Conservation (phyloP, 2,329 filamentous ascomycete species). For the Pseudocercospora fuligena region DNA sequence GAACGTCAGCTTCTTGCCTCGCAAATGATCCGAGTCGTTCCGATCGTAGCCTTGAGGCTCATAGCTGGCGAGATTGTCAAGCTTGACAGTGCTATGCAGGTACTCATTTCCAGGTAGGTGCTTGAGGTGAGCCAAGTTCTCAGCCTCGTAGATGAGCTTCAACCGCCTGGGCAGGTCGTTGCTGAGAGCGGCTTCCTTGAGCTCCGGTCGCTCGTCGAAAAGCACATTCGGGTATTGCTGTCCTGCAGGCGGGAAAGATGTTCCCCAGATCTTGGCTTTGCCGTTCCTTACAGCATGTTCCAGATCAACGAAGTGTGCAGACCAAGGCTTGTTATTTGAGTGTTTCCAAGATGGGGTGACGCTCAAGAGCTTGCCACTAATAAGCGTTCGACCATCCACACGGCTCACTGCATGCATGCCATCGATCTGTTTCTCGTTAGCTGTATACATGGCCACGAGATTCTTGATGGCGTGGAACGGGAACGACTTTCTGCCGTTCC, state of each 20-base stretch:
- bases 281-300: neutral
- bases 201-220: constrained; percentile 3
- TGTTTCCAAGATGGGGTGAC: neutral
- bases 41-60: neutral
- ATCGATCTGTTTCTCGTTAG: constrained; percentile 38
- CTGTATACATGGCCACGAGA: constrained; percentile 33
- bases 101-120: constrained; percentile 1
- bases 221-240: constrained; percentile 6
- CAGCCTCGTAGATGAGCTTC: constrained; percentile 20
- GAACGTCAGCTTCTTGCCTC: constrained; percentile 31
- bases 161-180: constrained; percentile 18
- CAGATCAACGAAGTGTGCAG: constrained; percentile 10
- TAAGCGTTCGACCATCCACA: constrained; percentile 23
- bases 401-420: constrained; percentile 33
- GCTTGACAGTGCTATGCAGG: constrained; percentile 20
- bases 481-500: constrained; percentile 34
- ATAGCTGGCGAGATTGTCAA: constrained; percentile 20
- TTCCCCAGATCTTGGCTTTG: neutral
- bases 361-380: neutral
- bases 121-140: constrained; percentile 14
- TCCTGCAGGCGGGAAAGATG: neutral
- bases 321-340: constrained; percentile 24
- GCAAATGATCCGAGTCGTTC: neutral
- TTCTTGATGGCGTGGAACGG: constrained; percentile 36
- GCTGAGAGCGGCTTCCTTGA: constrained; percentile 10